Base-by-base conservation (phyloP, 192 early-diverging fungal genomes). In the Coemansia sp. region DNA sequence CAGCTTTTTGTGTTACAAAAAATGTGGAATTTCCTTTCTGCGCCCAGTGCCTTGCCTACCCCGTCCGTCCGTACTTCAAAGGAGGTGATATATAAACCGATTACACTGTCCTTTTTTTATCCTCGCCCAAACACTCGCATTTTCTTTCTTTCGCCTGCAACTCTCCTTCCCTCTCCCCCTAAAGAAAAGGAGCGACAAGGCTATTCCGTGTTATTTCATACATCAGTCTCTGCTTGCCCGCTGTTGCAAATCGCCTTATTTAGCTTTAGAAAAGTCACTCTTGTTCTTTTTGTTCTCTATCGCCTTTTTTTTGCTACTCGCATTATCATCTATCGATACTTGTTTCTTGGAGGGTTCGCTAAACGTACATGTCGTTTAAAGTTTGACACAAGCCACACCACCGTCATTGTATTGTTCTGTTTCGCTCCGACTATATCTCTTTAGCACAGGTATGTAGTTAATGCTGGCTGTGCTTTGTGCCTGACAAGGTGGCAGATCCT, bases 201-300 rank as follows among this genome's bases (percentile, higher is more conserved):
- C 32, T 35, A 52, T 52, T 32, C 29, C 26, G 26, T 34, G 27
- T 53, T 29, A 19, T 14, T 7, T 53, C 52, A 5, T 53, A 8
- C 29, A 32, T 32, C 7, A 7, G 3, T 32, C 7, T 7, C 7
- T 4, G 29, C 29, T 32, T 32, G 29, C 29, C 2, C 29, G 29
- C 27, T 53, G 52, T 24, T 53, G 52, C 32, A 53, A 53, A 53
- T 53, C 52, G 32, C 32, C 52, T n/a, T n/a, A n/a, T n/a, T n/a
- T n/a, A n/a, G n/a, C 27, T 34, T 53, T 53, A n/a, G 12, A 53
- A 53, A 53, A 53, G 52, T 53, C 52, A 53, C 29, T 48, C 26
- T 14, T 32, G 7, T 32, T 26, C 44, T 44, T 8, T 44, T 44
- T 21, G n/a, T 14, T 44, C 19, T 21, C 7, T 8, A 6, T 27